Evolutionary conservation across 345 rosid species (phyloP).

Genomic region (Trapa incisa): DNA sequence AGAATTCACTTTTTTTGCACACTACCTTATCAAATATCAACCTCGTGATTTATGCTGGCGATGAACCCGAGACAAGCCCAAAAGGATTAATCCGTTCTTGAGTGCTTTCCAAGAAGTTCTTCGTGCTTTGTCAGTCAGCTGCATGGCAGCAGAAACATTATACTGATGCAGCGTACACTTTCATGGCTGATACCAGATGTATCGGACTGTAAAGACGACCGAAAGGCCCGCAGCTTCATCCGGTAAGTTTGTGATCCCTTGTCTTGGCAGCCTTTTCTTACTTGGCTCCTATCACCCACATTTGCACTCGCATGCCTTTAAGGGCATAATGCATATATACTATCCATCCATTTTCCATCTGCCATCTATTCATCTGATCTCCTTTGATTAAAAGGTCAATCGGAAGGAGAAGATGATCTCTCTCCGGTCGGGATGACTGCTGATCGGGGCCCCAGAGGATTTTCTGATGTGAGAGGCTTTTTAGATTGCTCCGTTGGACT

Average conservation of each 20-base stretch:
- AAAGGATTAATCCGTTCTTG: background rate
- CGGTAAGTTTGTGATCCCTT: constrained; percentile 24
- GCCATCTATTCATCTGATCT: too few relatives aligned
- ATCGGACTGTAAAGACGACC: constrained; percentile 84
- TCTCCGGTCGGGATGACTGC: constrained; percentile 27
- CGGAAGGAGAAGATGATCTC: constrained; percentile 73
- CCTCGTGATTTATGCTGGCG: constrained; percentile 44
- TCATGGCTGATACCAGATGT: constrained; percentile 41
- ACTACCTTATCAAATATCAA: constrained; percentile 31
- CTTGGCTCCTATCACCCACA: background rate
- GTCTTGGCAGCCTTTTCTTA: background rate
- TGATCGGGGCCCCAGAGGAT: constrained; percentile 12
- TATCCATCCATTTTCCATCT: too few relatives aligned
- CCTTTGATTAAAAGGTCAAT: constrained; percentile 20
- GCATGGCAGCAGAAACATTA: background rate
- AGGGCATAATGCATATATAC: too few relatives aligned
- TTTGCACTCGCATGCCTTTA: too few relatives aligned
- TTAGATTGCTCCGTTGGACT: constrained; percentile 22
- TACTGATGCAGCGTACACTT: background rate
- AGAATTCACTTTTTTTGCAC: constrained; percentile 22
- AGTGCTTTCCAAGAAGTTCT: background rate
- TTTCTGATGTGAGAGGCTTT: constrained; percentile 32
- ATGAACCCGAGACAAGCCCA: constrained; percentile 19
- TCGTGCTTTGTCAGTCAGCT: background rate
- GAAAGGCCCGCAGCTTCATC: constrained; percentile 75